Base-by-base conservation (phyloP, 2,329 filamentous ascomycete species). In the Fusarium sp. region DNA sequence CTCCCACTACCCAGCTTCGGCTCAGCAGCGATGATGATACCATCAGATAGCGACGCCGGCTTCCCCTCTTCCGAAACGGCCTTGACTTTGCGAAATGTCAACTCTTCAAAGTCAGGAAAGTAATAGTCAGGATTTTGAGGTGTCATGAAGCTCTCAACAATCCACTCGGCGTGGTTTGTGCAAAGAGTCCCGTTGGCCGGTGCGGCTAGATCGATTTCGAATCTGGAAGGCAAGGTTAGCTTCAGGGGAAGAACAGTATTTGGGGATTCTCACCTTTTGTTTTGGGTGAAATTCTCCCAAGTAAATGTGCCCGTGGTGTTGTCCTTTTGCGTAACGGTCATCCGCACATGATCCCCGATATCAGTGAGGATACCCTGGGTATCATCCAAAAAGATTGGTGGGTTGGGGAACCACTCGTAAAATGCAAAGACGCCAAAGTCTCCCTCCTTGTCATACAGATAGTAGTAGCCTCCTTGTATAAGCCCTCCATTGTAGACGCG, bases 401-500 rank as follows among this genome's bases (percentile, higher is more conserved):
- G 56, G 22, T 65, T 42, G 1, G 66, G 66, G 16, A 44, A 68
- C 66, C 66, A 68, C 33, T 68, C 66, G 17, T 68, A 68, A 9
- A 65, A 68, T 2, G 62, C 62, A 65, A 61, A 68, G 14, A 68
- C 66, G 27, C 66, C 62, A 42, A 57, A 68, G 14, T 68, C 66
- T 0, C 66, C 66, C 14, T 68, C 55, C 5, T 58, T 58, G 17
- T 68, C 42, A 20, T 65, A 65, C 5, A 65, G 2, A 20, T 68
- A 65, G 17, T 65, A 68, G 27, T 65, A 68, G 0, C 66, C 66
- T 20, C 62, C 66, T 6, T 68, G 66, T 5, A 68, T 65, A 2
- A 61, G 31, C 1, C 66, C 66, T 24, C 36, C 42, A 17, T 57
- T n/a, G 3, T 29, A 17, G 17, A 62, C 58, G 9, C 59, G 12